Evolutionary conservation across 2,329 filamentous ascomycete species (phyloP), one percentile per base, ranked within the genome.

Genomic region (Fusarium siculi): DNA sequence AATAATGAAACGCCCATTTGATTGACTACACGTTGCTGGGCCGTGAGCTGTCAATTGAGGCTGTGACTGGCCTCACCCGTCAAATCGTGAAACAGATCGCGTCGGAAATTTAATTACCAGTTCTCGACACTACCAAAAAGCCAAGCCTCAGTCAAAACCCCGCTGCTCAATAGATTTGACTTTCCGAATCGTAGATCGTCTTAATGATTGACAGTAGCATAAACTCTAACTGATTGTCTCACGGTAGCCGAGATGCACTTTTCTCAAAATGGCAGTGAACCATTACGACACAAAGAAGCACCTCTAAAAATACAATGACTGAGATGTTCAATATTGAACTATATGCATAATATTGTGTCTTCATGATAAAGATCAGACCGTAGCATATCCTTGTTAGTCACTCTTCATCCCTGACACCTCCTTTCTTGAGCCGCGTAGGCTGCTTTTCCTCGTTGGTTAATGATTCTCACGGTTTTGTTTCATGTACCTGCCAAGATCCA

Each of bases 401-500:
- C 30, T 8, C 25, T 16, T 23, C n/a, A 72, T 44, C 59, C 66
- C 66, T 58, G 66, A n/a, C 44, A 63, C 58, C 70, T 72, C 70
- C 69, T 70, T 66, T 70, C 55, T 73, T 66, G 47, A 72, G 70
- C 70, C 70, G 70, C 70, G 69, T 70, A 36, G 47, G 47, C 39
- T 39, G 42, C 59, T 58, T 50, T 39, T 65, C 66, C 66, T 59
- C 50, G 66, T 69, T 70, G 66, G 66, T 69, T 65, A 65, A 70
- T 70, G 66, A 70, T 70, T 55, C 47, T 55, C 66, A 40, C 32
- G n/a, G 14, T 21, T 53, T 70, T 66, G 74, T 76, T 76, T 76
- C 74, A 76, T 30, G 43, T 71, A 44, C 19, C 23, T 52, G 66
- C 50, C 66, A 69, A 69, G 66, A 39, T 14, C n/a, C 57, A 68